phyloP scores from a whole-genome alignment of 2,329 filamentous ascomycete species.

The Ascochyta lentis region DNA sequence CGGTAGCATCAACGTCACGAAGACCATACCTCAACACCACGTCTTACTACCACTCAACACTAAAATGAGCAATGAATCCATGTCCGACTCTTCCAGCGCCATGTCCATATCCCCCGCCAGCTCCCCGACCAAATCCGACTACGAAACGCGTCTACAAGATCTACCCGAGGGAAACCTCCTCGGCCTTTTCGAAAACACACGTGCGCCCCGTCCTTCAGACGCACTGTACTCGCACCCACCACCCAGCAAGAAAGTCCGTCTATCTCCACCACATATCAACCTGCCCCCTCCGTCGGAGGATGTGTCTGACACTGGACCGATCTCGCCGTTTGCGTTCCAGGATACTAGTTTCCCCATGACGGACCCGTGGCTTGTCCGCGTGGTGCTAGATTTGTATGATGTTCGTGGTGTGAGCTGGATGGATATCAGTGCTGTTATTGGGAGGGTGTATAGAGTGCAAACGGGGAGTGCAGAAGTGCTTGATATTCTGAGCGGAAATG shows the following conservation, averaged over 20 bases:
- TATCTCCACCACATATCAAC: background rate
- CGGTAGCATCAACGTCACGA: conserved; percentile 27
- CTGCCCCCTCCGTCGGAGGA: background rate
- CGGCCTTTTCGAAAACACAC: conserved; percentile 1
- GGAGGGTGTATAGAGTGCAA: conserved; percentile 42
- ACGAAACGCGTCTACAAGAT: background rate
- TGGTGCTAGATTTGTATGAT: conserved; percentile 47
- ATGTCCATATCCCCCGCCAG: conserved; percentile 29
- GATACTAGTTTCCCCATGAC: conserved; percentile 38
- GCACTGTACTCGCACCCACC: conserved; percentile 6
- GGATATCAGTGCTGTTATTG: conserved; percentile 45
- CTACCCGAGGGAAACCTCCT: conserved; percentile 10
- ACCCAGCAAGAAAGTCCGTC: background rate
- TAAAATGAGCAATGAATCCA: conserved; percentile 41
- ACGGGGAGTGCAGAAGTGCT: conserved; percentile 46
- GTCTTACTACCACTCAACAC: conserved; percentile 37
- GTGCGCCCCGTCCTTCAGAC: background rate
- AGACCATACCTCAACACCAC: conserved; percentile 29
- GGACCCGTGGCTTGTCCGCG: conserved; percentile 46
- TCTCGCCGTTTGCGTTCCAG: conserved; percentile 40
- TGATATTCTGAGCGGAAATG: conserved; percentile 44
- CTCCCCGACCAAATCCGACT: conserved; percentile 35
- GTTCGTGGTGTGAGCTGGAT: conserved; percentile 46
- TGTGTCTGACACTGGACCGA: conserved; percentile 1
- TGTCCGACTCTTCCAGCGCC: conserved; percentile 31